Conservation (phyloP, 176 grass and related monocot species). For the Zoysia japonica region DNA sequence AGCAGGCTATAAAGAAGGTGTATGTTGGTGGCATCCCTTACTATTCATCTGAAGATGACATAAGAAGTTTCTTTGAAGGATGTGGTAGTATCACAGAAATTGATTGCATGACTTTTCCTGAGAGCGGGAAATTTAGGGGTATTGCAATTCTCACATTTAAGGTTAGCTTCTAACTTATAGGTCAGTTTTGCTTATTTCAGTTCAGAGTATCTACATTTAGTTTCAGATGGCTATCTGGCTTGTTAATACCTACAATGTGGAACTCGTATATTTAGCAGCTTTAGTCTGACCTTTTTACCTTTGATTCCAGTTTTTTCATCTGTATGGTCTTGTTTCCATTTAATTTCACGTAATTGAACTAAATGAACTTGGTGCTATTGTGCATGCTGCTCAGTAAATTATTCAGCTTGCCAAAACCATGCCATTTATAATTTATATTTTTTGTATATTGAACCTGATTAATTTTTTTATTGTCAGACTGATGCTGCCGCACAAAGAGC, state of each 20-base stretch:
- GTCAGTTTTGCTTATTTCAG: constrained; percentile 11
- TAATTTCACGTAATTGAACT: constrained; percentile 2
- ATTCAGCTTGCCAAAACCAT: not conserved
- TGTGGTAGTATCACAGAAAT: constrained; percentile 74
- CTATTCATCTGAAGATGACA: constrained; percentile 93
- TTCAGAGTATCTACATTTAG: constrained; percentile 6
- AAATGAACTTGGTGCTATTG: not conserved
- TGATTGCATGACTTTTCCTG: constrained; percentile 89
- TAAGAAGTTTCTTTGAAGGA: constrained; percentile 84
- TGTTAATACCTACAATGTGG: constrained; percentile 6
- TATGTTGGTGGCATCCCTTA: constrained; percentile 97
- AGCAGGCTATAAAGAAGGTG: constrained; percentile 72
- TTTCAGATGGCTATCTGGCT: not conserved
- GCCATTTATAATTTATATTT: not conserved
- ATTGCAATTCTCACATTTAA: constrained; percentile 96
- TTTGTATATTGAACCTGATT: constrained; percentile 27
- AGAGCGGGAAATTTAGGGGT: constrained; percentile 88
- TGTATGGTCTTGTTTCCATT: constrained; percentile 12
- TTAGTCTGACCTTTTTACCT: constrained; percentile 9
- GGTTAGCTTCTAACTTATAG: constrained; percentile 45
- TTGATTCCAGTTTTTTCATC: not conserved
- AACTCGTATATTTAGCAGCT: not conserved
- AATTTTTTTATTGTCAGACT: constrained; percentile 62
- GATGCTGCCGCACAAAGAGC: constrained; percentile 66
- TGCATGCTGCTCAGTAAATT: constrained; percentile 10